Evolutionary conservation across 495 filamentous ascomycete species (phyloP).

Genomic region (Neurospora tetraspora): DNA sequence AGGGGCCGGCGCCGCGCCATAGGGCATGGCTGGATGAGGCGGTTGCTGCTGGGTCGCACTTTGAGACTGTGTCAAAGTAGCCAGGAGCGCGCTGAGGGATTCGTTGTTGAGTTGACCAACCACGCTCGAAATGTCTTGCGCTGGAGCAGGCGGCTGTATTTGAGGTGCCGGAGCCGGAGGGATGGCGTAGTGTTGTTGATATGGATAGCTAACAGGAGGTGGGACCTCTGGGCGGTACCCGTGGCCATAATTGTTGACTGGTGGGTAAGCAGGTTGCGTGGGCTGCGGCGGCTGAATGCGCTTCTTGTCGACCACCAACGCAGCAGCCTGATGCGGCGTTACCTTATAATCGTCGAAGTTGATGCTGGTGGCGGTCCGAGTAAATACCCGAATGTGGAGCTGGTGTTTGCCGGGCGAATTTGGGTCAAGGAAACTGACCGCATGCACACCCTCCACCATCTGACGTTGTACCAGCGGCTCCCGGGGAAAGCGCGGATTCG

Average conservation of each 20-base stretch:
- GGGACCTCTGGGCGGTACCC: not conserved
- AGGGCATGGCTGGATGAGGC: slow-evolving; percentile 33
- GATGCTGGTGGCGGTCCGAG: slow-evolving; percentile 60
- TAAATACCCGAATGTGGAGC: slow-evolving; percentile 75
- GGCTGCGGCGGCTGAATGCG: slow-evolving; percentile 25
- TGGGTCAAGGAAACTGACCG: slow-evolving; percentile 64
- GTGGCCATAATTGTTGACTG: slow-evolving; percentile 1
- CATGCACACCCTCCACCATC: slow-evolving; percentile 80
- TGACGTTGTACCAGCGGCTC: slow-evolving; percentile 72
- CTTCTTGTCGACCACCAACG: slow-evolving; percentile 71
- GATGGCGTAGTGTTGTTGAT: slow-evolving; percentile 24
- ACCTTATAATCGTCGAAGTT: slow-evolving; percentile 73
- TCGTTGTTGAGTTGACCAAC: slow-evolving; percentile 56
- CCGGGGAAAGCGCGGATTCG: slow-evolving; percentile 68
- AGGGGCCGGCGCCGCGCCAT: slow-evolving; percentile 15
- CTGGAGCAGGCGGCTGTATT: slow-evolving; percentile 27
- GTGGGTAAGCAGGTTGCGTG: slow-evolving; percentile 12
- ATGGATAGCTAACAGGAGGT: slow-evolving; percentile 8
- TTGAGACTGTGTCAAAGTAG: slow-evolving; percentile 38
- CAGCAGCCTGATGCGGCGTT: slow-evolving; percentile 68
- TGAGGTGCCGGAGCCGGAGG: slow-evolving; percentile 27
- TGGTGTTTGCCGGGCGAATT: slow-evolving; percentile 56
- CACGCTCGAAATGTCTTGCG: slow-evolving; percentile 44
- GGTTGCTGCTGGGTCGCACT: slow-evolving; percentile 48
- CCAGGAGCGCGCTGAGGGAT: slow-evolving; percentile 62